Conservation (phyloP, 164 flowering plant genomes). For the Tinospora cordifolia region DNA sequence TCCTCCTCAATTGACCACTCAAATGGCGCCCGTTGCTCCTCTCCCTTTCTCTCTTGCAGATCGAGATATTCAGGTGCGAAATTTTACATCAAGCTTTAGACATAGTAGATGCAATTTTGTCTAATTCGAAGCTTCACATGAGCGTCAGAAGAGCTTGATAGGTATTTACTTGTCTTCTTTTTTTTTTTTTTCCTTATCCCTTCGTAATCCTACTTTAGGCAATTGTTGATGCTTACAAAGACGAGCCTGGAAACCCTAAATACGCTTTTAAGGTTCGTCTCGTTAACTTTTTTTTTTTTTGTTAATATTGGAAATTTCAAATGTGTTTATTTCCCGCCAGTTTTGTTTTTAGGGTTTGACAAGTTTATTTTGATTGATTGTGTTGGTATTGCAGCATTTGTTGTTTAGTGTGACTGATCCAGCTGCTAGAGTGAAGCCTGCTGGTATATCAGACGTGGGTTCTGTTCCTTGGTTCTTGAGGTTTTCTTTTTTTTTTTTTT, state of each 20-base stretch:
- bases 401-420: slow-evolving; percentile 93
- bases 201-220: slow-evolving; percentile 35
- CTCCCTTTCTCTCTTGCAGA: slow-evolving; percentile 88
- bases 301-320: slow-evolving; percentile 2
- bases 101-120: slow-evolving; percentile 9
- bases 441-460: slow-evolving; percentile 96
- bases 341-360: slow-evolving; percentile 10
- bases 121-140: neutral
- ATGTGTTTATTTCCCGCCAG: neutral
- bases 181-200: neutral
- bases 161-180: neutral
- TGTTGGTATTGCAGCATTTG: slow-evolving; percentile 58
- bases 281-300: slow-evolving; percentile 14
- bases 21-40: slow-evolving; percentile 96
- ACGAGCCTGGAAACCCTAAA: slow-evolving; percentile 76
- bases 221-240: slow-evolving; percentile 89
- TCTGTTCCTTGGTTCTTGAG: slow-evolving; percentile 9
- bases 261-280: slow-evolving; percentile 81
- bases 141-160: too few species aligned
- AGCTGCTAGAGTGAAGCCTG: slow-evolving; percentile 62
- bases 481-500: too few species aligned
- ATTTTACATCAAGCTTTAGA: neutral
- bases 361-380: slow-evolving; percentile 9
- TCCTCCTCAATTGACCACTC: slow-evolving; percentile 72
- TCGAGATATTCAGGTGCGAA: slow-evolving; percentile 81